Conservation (phyloP, 441 rosid genomes). For the Gossypium lobatum region DNA sequence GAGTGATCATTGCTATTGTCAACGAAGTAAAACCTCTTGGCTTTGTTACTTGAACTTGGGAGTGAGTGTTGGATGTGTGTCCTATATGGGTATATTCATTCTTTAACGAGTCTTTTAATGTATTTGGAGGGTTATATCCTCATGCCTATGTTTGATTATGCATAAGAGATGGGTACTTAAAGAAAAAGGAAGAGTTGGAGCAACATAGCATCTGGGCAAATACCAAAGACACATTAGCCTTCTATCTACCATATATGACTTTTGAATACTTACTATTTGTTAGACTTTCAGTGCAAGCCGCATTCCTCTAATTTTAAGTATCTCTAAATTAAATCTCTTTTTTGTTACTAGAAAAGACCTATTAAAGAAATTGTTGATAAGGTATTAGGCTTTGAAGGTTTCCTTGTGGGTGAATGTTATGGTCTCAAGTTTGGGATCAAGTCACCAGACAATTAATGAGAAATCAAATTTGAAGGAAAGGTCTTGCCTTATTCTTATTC, state of each 20-base stretch:
- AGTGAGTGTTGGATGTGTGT: too few species aligned
- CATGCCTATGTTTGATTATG: too few species aligned
- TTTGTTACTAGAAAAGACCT: neutral
- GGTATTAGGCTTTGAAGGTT: neutral
- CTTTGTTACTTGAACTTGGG: too few species aligned
- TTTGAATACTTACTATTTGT: neutral
- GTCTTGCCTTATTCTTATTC: too few species aligned
- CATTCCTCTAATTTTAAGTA: neutral
- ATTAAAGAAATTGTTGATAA: neutral
- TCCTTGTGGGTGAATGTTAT: neutral
- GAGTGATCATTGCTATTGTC: neutral
- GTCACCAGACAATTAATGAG: too few species aligned
- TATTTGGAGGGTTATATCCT: too few species aligned
- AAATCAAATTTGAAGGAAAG: too few species aligned
- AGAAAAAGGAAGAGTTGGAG: too few species aligned
- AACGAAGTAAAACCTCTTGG: neutral
- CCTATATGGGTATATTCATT: too few species aligned
- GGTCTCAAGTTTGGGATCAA: too few species aligned
- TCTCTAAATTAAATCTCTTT: neutral
- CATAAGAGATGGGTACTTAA: too few species aligned
- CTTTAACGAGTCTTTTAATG: too few species aligned
- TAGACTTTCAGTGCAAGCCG: neutral
- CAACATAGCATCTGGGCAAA: neutral
- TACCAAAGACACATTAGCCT: neutral
- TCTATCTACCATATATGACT: neutral